Percentiles rank a stretch among this genome's conserved stretches.
Conservation (phyloP, 257 asterid genomes). For the Solanum pinnatisectum region DNA sequence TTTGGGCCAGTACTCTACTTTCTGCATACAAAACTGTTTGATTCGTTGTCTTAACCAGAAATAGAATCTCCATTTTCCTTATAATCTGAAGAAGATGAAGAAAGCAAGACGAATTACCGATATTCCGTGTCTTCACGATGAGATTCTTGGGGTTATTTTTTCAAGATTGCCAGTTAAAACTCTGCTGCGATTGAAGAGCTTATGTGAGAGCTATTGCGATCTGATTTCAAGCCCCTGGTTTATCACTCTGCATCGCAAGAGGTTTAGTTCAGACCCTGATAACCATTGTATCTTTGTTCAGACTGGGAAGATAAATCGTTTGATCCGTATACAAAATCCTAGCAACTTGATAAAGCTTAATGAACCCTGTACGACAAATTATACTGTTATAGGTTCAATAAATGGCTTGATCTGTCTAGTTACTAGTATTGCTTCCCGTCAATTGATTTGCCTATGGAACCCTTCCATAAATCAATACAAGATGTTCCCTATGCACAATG, state of each 20-base stretch:
- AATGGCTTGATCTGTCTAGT: background rate
- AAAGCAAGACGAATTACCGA: background rate
- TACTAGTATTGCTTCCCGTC: background rate
- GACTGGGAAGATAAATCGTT: background rate
- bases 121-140: background rate
- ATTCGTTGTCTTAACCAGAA: background rate
- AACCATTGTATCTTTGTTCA: background rate
- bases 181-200: background rate
- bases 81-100: background rate
- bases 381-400: background rate
- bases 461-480: background rate
- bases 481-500: background rate
- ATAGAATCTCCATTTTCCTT: background rate
- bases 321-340: background rate
- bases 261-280: background rate
- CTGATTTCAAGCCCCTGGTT: background rate
- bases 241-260: background rate
- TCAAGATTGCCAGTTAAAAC: background rate
- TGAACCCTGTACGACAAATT: background rate
- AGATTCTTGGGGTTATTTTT: background rate
- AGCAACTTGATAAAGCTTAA: background rate
- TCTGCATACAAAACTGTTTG: background rate
- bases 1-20: background rate
- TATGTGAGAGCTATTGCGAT: background rate
- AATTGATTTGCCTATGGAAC: background rate